Base-by-base conservation (phyloP, 768 basidiomycete species). In the Tulasnella sp. region DNA sequence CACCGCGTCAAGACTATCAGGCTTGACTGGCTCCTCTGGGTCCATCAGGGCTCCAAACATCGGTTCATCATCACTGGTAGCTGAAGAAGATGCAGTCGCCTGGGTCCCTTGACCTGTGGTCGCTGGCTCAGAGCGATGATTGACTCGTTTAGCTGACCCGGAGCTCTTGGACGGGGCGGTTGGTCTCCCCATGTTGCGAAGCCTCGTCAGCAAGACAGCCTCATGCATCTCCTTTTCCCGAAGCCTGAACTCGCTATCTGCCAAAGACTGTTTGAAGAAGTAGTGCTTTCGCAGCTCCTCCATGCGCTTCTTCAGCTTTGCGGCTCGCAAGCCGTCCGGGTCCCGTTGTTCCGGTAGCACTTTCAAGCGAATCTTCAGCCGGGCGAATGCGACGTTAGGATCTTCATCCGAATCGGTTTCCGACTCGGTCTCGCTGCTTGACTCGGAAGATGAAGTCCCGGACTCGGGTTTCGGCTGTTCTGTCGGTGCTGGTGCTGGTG, bases 1-100 rank as follows among this genome's bases (percentile, higher is more conserved):
- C 26, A 52, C 76, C 75, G 7, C 66, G 41, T 40, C n/a, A 16
- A n/a, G 1, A 32, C 64, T 75, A 52, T 85, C 87, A n/a, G 84
- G 83, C 74, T 86, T 86, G n/a, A 82, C 77, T 14, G 88, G 86
- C 76, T 86, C 81, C 67, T 84, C 83, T 16, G 47, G 47, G 29
- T 95, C 90, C 62, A 96, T 82, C 66, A 95, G 81, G 44, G 86
- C 89, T 71, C 95, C 85, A 37, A 97, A 80, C 17, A 94, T 88
- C 6, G 84, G 88, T 22, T 79, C 80, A 11, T 79, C 79, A 14
- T 71, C 77, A 17, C 42, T 42, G 29, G 52, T 22, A 59, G 34
- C 22, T 22, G 37, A 35, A 44, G 37, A 67, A 29, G 42, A 35
- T 8, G 68, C 41, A 14, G 26, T 64, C 16, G n/a, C 29, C 16